A percentile compares a stretch with the other conserved stretches of the same genome.
phyloP scores from a whole-genome alignment of 2,329 filamentous ascomycete species.

The Fusarium albosuccineum region DNA sequence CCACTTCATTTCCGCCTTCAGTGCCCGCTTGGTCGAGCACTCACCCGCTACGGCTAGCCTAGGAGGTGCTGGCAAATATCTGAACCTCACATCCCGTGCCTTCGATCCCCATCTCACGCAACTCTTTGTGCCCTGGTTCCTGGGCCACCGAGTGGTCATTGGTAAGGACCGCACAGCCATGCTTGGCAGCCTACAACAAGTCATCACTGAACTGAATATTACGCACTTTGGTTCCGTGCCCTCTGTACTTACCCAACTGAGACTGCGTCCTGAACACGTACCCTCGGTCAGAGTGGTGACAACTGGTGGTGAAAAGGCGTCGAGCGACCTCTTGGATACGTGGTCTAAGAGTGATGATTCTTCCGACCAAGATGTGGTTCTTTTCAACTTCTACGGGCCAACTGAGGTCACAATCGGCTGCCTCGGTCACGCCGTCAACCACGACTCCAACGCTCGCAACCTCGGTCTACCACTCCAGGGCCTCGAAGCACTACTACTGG shows the following conservation, averaged over 20 bases:
- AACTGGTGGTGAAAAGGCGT: constrained; percentile 29
- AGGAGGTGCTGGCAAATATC: constrained; percentile 14
- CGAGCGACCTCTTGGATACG: constrained; percentile 13
- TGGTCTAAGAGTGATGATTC: background rate
- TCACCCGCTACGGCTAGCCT: constrained; percentile 1
- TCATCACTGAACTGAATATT: constrained; percentile 17
- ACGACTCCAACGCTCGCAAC: constrained; percentile 26
- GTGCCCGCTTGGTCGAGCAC: constrained; percentile 4
- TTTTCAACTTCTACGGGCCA: constrained; percentile 32
- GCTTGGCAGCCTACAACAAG: constrained; percentile 9
- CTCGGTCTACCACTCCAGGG: constrained; percentile 20
- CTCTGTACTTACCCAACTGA: constrained; percentile 16
- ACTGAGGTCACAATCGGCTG: constrained; percentile 30
- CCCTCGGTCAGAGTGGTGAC: constrained; percentile 24
- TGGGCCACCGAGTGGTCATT: constrained; percentile 10
- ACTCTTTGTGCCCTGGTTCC: constrained; percentile 22
- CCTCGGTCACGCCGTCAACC: constrained; percentile 14
- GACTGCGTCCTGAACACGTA: constrained; percentile 9
- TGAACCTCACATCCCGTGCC: constrained; percentile 27
- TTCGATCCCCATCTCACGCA: constrained; percentile 31
- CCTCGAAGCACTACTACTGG: constrained; percentile 13
- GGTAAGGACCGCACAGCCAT: constrained; percentile 21
- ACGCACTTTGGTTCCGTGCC: constrained; percentile 32
- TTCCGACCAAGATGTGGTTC: background rate
- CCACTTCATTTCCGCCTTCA: constrained; percentile 27